Evolutionary conservation across 1,139 yeast species (phyloP).

Genomic region (Pichia inconspicua): DNA sequence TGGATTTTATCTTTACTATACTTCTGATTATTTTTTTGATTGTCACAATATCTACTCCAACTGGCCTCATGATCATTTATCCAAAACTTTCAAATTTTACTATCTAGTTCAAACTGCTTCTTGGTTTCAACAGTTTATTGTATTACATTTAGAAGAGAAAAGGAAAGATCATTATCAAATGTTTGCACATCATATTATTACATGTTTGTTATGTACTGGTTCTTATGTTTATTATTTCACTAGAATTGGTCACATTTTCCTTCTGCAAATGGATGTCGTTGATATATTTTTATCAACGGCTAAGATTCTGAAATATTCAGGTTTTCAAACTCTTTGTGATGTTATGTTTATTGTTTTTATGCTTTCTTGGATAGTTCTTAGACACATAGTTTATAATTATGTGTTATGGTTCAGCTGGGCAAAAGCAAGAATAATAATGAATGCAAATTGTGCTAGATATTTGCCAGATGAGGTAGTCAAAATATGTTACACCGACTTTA

Average conservation of each 20-base stretch:
- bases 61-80: slow-evolving; percentile 66
- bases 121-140: slow-evolving; percentile 78
- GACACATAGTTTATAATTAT: slow-evolving; percentile 72
- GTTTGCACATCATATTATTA: slow-evolving; percentile 83
- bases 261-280: slow-evolving; percentile 76
- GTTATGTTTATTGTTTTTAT: slow-evolving; percentile 60
- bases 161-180: slow-evolving; percentile 82
- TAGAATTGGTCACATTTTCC: slow-evolving; percentile 70
- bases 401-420: slow-evolving; percentile 47
- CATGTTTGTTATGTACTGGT: slow-evolving; percentile 59
- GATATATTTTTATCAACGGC: slow-evolving; percentile 69
- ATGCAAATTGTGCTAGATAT: slow-evolving; percentile 30
- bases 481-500: slow-evolving; percentile 49
- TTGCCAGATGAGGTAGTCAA: slow-evolving; percentile 25
- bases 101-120: slow-evolving; percentile 65
- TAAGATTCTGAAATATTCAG: slow-evolving; percentile 69
- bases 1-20: slow-evolving; percentile 52
- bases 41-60: slow-evolving; percentile 53
- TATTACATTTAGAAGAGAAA: slow-evolving; percentile 65
- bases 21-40: slow-evolving; percentile 54
- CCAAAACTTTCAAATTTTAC: slow-evolving; percentile 51
- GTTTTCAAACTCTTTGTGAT: slow-evolving; percentile 56
- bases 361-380: slow-evolving; percentile 57
- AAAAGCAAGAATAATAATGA: slow-evolving; percentile 34
- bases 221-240: slow-evolving; percentile 69